A percentile compares a stretch with the other conserved stretches of the same genome.
phyloP scores from a whole-genome alignment of 495 filamentous ascomycete species.

The Rusavskia elegans region DNA sequence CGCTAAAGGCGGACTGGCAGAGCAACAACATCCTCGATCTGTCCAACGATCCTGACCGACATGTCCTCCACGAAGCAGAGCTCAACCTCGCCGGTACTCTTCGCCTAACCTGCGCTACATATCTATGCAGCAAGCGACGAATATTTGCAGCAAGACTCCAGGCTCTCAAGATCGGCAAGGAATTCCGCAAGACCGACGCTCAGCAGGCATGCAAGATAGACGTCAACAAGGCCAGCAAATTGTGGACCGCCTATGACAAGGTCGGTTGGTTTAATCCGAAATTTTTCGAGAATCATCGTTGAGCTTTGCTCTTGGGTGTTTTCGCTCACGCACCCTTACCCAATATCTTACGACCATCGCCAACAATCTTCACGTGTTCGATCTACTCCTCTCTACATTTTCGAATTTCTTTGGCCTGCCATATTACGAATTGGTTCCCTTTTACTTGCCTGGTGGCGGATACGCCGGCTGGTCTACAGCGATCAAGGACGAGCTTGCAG shows the following conservation, averaged over 20 bases:
- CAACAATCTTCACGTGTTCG: not conserved
- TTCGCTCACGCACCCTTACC: not conserved
- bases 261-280: conserved; percentile 71
- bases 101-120: conserved; percentile 75
- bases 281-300: conserved; percentile 36
- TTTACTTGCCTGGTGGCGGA: no score
- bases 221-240: conserved; percentile 94
- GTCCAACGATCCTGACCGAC: conserved; percentile 57
- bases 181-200: conserved; percentile 94
- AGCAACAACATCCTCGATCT: conserved; percentile 70
- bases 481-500: no score
- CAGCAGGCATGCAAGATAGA: conserved; percentile 97
- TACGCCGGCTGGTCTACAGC: no score
- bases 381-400: not conserved
- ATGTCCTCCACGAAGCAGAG: conserved; percentile 69
- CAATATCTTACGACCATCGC: no score
- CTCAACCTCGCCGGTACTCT: conserved; percentile 62
- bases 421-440: no score
- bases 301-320: not conserved
- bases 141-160: conserved; percentile 71
- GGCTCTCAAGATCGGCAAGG: conserved; percentile 53
- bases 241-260: conserved; percentile 82
- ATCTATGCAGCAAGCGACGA: conserved; percentile 85
- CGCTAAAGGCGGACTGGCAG: conserved; percentile 67
- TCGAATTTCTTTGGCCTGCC: not conserved